phyloP scores from a whole-genome alignment of 83 land plant genomes.

The Larix sibirica region DNA sequence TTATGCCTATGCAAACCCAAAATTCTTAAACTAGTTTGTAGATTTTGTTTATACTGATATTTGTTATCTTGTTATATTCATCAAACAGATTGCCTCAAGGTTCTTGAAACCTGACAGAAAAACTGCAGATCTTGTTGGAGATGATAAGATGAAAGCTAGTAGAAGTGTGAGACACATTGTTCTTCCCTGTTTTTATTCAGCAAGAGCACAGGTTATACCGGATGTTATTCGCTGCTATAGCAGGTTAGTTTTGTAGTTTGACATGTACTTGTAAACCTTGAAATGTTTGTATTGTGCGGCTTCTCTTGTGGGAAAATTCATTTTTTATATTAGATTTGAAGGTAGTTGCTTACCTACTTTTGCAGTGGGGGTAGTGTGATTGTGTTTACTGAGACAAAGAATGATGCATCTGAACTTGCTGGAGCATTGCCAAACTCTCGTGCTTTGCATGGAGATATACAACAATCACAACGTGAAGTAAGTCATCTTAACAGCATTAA shows the following conservation, averaged over 20 bases:
- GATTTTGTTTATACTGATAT: background rate
- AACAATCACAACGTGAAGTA: constrained; percentile 88
- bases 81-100: constrained; percentile 66
- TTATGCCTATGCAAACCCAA: background rate
- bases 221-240: constrained; percentile 92
- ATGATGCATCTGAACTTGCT: constrained; percentile 83
- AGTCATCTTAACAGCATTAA: background rate
- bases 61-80: background rate
- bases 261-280: background rate
- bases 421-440: constrained; percentile 68
- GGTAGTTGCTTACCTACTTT: background rate
- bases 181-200: constrained; percentile 74
- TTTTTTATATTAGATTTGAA: background rate
- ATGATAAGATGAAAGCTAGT: constrained; percentile 98
- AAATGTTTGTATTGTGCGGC: background rate
- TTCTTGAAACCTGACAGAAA: constrained; percentile 77
- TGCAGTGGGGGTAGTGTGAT: constrained; percentile 87
- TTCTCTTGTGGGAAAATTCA: background rate
- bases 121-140: constrained; percentile 90
- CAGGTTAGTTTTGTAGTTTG: constrained; percentile 43
- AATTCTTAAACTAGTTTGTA: constrained; percentile 1
- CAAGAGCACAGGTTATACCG: constrained; percentile 76
- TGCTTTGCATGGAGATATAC: constrained; percentile 94
- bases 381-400: constrained; percentile 96
- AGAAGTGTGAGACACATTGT: constrained; percentile 83